These are phyloP conservation scores for Phylloporus gajari DNA, from an alignment of 1,284 basidiomycete species.

Conservation along the genomic window DNA sequence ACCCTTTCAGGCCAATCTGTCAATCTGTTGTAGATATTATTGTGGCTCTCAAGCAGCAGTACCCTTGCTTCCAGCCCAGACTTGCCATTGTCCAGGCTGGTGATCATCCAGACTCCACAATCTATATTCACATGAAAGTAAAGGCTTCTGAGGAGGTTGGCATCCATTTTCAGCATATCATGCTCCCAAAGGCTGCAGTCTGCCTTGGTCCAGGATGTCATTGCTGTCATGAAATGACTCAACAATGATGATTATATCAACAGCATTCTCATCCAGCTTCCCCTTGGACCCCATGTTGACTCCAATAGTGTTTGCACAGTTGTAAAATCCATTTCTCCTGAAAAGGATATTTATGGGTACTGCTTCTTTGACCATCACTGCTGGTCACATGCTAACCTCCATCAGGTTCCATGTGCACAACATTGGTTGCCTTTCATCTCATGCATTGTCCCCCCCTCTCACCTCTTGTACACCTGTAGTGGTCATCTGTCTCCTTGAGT, in stretches of 20 bases:
- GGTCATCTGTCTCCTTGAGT: slow-evolving; percentile 90
- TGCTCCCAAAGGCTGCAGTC: slow-evolving; percentile 67
- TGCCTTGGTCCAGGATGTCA: slow-evolving; percentile 79
- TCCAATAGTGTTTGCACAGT: slow-evolving; percentile 89
- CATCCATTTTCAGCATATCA: slow-evolving; percentile 88
- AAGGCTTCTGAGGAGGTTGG: slow-evolving; percentile 97
- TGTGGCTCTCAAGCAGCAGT: slow-evolving; percentile 64
- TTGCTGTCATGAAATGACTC: slow-evolving; percentile 81
- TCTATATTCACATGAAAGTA: slow-evolving; percentile 98
- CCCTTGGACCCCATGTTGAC: slow-evolving; percentile 87
- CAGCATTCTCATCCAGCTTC: slow-evolving; percentile 97
- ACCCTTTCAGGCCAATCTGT: slow-evolving; percentile 74
- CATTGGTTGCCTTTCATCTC: slow-evolving; percentile 94
- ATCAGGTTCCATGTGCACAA: slow-evolving; percentile 97
- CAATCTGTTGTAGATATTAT: slow-evolving; percentile 77
- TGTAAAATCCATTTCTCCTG: slow-evolving; percentile 92
- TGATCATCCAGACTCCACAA: slow-evolving; percentile 86
- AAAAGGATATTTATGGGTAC: slow-evolving; percentile 97
- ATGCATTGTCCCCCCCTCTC: slow-evolving; percentile 91
- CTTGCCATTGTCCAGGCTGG: slow-evolving; percentile 97
- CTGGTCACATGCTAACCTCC: slow-evolving; percentile 17
- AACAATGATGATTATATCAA: slow-evolving; percentile 88
- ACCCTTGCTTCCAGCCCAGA: slow-evolving; percentile 88
- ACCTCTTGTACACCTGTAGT: slow-evolving; percentile 96
- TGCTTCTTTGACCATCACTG: slow-evolving; percentile 36